These are phyloP conservation scores for Rutstroemia sp. DNA, from an alignment of 2,329 filamentous ascomycete genomes.

Conservation along the genomic window DNA sequence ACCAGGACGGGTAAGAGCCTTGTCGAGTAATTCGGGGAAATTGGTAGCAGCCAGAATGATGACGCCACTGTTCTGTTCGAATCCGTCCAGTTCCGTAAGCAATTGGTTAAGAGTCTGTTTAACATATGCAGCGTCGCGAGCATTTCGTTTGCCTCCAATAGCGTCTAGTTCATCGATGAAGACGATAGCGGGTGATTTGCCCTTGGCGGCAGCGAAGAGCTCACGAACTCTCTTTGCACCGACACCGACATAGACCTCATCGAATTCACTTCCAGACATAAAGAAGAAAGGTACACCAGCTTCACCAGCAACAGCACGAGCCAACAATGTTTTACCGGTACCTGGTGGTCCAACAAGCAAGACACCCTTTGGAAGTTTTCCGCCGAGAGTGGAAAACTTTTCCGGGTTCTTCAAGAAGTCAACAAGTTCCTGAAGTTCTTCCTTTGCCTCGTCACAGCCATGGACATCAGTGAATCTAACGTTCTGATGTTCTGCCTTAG, in stretches of 20 bases:
- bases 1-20: slow-evolving; percentile 86
- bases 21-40: slow-evolving; percentile 88
- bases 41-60: slow-evolving; percentile 97
- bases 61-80: slow-evolving; percentile 88
- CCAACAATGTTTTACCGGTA: slow-evolving; percentile 94
- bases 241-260: slow-evolving; percentile 96
- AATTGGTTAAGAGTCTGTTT: slow-evolving; percentile 98
- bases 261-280: slow-evolving; percentile 98
- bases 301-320: slow-evolving; percentile 91
- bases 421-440: slow-evolving; percentile 93
- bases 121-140: slow-evolving; percentile 86
- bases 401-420: slow-evolving; percentile 93
- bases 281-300: slow-evolving; percentile 99
- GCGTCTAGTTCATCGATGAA: slow-evolving; percentile 95
- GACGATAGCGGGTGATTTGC: slow-evolving; percentile 85
- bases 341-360: slow-evolving; percentile 91
- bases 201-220: slow-evolving; percentile 74
- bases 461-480: slow-evolving; percentile 91
- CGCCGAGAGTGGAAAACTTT: slow-evolving; percentile 86
- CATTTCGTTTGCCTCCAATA: slow-evolving; percentile 88
- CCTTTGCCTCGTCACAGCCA: slow-evolving; percentile 96
- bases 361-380: slow-evolving; percentile 95
- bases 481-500: slow-evolving; percentile 86
- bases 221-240: slow-evolving; percentile 94
- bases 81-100: slow-evolving; percentile 92